Percentiles rank a stretch among this genome's conserved stretches.
Evolutionary conservation across 228 moss, liverwort and hornwort species (phyloP).

Genomic region (Sphagnum fallax): DNA sequence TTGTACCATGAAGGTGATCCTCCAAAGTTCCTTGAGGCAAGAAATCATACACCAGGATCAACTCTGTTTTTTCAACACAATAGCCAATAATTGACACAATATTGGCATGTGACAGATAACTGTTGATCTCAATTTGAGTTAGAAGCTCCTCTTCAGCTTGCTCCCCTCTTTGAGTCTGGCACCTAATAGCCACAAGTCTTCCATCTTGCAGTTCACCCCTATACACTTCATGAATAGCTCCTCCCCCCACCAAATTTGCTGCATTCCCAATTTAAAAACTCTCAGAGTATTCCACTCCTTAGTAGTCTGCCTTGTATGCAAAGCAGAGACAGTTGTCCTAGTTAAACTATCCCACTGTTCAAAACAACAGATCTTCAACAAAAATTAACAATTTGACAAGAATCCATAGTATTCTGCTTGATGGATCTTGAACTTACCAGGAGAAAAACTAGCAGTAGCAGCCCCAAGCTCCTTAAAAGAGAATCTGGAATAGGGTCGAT

Average conservation of each 20-base stretch:
- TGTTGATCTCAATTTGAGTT: conserved; percentile 68
- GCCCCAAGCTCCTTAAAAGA: conserved; percentile 45
- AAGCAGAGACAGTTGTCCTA: too few species aligned
- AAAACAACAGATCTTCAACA: too few species aligned
- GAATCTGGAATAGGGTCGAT: conserved; percentile 44
- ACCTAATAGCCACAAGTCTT: conserved; percentile 75
- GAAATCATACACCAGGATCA: conserved; percentile 36
- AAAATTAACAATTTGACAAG: too few species aligned
- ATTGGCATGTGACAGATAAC: conserved; percentile 72
- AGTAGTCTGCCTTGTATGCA: too few species aligned
- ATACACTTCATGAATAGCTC: conserved; percentile 85
- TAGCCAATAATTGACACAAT: conserved; percentile 68
- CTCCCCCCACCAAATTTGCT: conserved; percentile 79
- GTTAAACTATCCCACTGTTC: too few species aligned
- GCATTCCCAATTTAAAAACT: conserved; percentile 1
- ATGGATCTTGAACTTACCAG: conserved; percentile 21
- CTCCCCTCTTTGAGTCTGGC: conserved; percentile 51
- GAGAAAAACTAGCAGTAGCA: conserved; percentile 64
- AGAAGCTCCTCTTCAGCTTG: conserved; percentile 79
- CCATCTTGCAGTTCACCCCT: conserved; percentile 64
- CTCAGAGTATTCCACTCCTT: too few species aligned
- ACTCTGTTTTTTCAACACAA: conserved; percentile 42
- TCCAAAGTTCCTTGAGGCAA: conserved; percentile 51
- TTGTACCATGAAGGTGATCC: conserved; percentile 46
- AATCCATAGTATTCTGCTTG: too few species aligned